Evolutionary conservation across 441 rosid genomes (phyloP).

Genomic region (Gossypium gossypioides): DNA sequence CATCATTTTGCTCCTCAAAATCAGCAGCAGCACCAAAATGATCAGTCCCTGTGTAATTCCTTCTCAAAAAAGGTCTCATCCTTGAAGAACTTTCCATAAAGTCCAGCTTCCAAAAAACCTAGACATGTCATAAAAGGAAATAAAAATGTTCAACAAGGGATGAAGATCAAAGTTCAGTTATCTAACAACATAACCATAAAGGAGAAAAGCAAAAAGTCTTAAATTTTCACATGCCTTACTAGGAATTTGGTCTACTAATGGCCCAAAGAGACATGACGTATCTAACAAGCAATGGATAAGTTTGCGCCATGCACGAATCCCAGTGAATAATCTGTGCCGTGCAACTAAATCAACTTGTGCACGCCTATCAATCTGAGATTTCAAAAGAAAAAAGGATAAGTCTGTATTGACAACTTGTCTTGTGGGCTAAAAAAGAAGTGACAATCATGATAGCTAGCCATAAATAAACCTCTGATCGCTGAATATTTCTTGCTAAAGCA

Average conservation of each 20-base stretch:
- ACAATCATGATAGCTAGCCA: slow-evolving; percentile 18
- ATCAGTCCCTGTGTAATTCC: slow-evolving; percentile 74
- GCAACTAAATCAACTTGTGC: slow-evolving; percentile 66
- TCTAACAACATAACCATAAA: slow-evolving; percentile 1
- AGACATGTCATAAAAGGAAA: slow-evolving; percentile 20
- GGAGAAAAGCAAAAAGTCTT: slow-evolving; percentile 1
- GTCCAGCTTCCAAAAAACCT: slow-evolving; percentile 98
- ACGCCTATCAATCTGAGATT: slow-evolving; percentile 76
- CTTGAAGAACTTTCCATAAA: slow-evolving; percentile 91
- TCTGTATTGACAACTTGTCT: slow-evolving; percentile 8
- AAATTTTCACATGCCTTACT: slow-evolving; percentile 54
- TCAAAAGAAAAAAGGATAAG: slow-evolving; percentile 14
- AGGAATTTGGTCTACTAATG: slow-evolving; percentile 53
- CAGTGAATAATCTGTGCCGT: slow-evolving; percentile 49
- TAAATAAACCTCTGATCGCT: slow-evolving; percentile 81
- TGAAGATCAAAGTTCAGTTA: slow-evolving; percentile 5
- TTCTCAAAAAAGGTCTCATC: slow-evolving; percentile 85
- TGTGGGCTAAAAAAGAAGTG: slow-evolving; percentile 12
- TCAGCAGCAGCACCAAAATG: slow-evolving; percentile 95
- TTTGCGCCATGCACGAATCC: slow-evolving; percentile 89
- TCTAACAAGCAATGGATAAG: slow-evolving; percentile 79
- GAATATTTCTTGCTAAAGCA: slow-evolving; percentile 97
- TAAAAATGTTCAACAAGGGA: slow-evolving; percentile 5
- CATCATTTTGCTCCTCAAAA: slow-evolving; percentile 53
- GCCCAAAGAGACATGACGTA: slow-evolving; percentile 79